These are phyloP conservation scores for Xylaria bambusicola DNA, from an alignment of 495 filamentous ascomycete species.

Conservation along the genomic window DNA sequence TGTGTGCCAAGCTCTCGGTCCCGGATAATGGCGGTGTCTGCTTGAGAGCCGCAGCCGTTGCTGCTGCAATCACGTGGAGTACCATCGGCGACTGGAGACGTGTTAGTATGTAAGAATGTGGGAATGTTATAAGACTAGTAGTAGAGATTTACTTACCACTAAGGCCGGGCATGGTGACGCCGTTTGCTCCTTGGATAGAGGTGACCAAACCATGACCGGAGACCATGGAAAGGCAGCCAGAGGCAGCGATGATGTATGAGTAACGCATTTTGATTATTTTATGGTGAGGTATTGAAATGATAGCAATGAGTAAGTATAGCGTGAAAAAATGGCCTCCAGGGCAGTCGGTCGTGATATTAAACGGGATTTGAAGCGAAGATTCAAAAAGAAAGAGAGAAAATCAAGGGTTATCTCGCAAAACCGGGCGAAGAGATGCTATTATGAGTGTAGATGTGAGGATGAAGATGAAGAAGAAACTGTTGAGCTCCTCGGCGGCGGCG, in stretches of 20 bases:
- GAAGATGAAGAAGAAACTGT: conserved; percentile 7
- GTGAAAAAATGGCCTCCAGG: conserved; percentile 5
- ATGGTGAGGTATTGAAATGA: not conserved
- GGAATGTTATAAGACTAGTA: not conserved
- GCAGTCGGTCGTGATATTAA: not conserved
- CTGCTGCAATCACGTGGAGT: conserved; percentile 58
- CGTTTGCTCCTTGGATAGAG: conserved; percentile 54
- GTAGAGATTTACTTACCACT: conserved; percentile 36
- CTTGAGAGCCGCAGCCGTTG: conserved; percentile 52
- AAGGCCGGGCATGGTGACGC: conserved; percentile 56
- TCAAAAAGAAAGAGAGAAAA: too few relatives aligned
- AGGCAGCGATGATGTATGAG: conserved; percentile 24
- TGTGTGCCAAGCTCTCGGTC: conserved; percentile 43
- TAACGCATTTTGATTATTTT: conserved; percentile 32
- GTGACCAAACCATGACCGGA: conserved; percentile 54
- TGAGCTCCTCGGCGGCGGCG: not conserved
- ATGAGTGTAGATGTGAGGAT: not conserved
- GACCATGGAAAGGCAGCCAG: conserved; percentile 32
- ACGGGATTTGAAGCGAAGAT: not conserved
- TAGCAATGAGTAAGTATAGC: not conserved
- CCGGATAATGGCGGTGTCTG: conserved; percentile 58
- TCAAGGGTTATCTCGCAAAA: conserved; percentile 1
- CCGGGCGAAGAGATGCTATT: conserved; percentile 6
- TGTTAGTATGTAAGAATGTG: conserved; percentile 5
- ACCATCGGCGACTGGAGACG: conserved; percentile 52